These are phyloP conservation scores for Penicillium sp. DNA, from an alignment of 2,329 filamentous ascomycete genomes.

Conservation along the genomic window DNA sequence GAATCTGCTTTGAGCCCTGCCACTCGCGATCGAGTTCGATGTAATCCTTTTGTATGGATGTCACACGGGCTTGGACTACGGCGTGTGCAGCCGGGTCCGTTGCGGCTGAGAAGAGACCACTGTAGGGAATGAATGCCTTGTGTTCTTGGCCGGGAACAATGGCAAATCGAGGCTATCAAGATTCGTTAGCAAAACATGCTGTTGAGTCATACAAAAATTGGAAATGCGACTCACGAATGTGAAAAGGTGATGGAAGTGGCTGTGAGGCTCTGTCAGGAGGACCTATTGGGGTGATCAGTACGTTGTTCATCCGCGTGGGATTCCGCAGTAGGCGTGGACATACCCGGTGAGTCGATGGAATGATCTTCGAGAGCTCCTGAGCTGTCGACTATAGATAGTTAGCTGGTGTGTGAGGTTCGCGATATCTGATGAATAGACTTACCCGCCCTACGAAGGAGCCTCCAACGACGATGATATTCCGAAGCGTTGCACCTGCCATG, in stretches of 20 bases:
- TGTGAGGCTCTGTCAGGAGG: constrained; percentile 40
- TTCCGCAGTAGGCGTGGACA: neutral
- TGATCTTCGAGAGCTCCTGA: constrained; percentile 40
- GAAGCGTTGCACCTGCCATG: constrained; percentile 34
- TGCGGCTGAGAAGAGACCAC: constrained; percentile 32
- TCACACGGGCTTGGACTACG: constrained; percentile 39
- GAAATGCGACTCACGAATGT: constrained; percentile 35
- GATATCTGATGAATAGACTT: constrained; percentile 13
- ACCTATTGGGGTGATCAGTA: constrained; percentile 27
- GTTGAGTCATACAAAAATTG: neutral
- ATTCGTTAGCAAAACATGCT: neutral
- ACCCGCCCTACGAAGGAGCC: constrained; percentile 44
- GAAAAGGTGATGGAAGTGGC: constrained; percentile 44
- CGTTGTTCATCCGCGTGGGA: neutral
- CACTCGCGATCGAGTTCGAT: constrained; percentile 42
- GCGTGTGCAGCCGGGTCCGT: constrained; percentile 31
- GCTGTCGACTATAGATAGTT: constrained; percentile 31
- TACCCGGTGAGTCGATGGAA: constrained; percentile 43
- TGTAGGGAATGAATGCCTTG: constrained; percentile 44
- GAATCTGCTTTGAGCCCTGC: constrained; percentile 36
- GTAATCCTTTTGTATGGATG: constrained; percentile 33
- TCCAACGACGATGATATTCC: constrained; percentile 43
- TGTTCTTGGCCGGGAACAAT: constrained; percentile 42
- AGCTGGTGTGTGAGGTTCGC: constrained; percentile 12
- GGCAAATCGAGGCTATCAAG: constrained; percentile 39